Conservation (phyloP, 2,329 filamentous ascomycete species). For the Ceratocystis harringtonii region DNA sequence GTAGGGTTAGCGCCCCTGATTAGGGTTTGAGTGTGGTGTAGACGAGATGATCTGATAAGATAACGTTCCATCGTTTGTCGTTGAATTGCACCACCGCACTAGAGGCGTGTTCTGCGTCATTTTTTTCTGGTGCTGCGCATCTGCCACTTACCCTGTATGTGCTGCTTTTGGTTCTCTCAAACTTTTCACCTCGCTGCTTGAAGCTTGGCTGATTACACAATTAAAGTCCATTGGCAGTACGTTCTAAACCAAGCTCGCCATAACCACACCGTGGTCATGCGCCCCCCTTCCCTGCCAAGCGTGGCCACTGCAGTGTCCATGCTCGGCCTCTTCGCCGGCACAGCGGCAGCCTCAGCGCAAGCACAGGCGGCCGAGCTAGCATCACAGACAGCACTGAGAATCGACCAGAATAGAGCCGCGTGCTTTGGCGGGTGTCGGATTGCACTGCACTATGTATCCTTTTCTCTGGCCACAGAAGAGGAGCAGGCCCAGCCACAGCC, state of each 20-base stretch:
- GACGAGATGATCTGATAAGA: conserved; percentile 16
- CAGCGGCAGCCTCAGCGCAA: not conserved
- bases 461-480: not conserved
- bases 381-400: not conserved
- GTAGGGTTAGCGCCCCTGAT: not conserved
- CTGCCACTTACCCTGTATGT: not conserved
- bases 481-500: not conserved
- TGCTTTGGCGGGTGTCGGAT: conserved; percentile 11
- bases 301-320: not conserved
- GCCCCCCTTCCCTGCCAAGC: not conserved
- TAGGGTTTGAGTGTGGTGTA: not conserved
- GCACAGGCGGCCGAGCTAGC: no score
- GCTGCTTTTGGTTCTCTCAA: not conserved
- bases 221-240: not conserved
- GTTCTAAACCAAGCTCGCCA: not conserved
- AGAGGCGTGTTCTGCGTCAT: not conserved
- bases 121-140: not conserved
- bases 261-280: not conserved
- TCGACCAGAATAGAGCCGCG: not conserved
- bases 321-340: not conserved
- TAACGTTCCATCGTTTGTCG: not conserved
- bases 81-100: not conserved
- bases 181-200: not conserved
- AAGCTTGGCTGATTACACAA: not conserved
- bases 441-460: conserved; percentile 11